These are phyloP conservation scores for Amanita jacksonii DNA, from an alignment of 768 basidiomycete genomes.

Conservation along the genomic window DNA sequence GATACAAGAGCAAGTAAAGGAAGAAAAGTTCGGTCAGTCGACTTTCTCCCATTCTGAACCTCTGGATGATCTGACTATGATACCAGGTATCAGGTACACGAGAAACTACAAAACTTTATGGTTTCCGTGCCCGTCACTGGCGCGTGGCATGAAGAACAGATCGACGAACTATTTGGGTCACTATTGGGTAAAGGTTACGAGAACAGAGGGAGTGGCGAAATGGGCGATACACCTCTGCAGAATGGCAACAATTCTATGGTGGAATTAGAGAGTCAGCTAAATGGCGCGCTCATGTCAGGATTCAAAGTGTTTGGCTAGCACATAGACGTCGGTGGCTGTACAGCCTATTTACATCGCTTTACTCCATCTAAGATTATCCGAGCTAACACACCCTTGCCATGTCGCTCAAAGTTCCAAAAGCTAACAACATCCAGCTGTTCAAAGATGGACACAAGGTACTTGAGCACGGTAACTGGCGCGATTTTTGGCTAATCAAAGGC, in stretches of 20 bases:
- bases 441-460: constrained; percentile 93
- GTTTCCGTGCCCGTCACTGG: constrained; percentile 66
- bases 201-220: neutral
- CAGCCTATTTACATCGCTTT: neutral
- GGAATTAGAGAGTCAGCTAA: neutral
- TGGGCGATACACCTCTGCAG: neutral
- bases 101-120: constrained; percentile 96
- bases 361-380: too few species aligned
- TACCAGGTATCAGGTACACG: constrained; percentile 76
- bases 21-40: constrained; percentile 69
- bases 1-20: constrained; percentile 97
- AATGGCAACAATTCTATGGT: neutral
- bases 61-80: too few species aligned
- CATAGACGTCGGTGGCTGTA: constrained; percentile 1
- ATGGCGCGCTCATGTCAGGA: neutral
- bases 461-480: neutral
- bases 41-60: too few species aligned
- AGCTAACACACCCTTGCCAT: constrained; percentile 40
- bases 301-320: constrained; percentile 1
- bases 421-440: constrained; percentile 84
- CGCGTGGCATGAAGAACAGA: constrained; percentile 92
- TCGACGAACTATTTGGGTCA: constrained; percentile 89
- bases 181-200: constrained; percentile 72
- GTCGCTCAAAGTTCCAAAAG: constrained; percentile 92
- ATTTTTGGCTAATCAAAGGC: neutral